Base-by-base conservation (phyloP, 345 rosid species). In the Eucalyptus rudis region DNA sequence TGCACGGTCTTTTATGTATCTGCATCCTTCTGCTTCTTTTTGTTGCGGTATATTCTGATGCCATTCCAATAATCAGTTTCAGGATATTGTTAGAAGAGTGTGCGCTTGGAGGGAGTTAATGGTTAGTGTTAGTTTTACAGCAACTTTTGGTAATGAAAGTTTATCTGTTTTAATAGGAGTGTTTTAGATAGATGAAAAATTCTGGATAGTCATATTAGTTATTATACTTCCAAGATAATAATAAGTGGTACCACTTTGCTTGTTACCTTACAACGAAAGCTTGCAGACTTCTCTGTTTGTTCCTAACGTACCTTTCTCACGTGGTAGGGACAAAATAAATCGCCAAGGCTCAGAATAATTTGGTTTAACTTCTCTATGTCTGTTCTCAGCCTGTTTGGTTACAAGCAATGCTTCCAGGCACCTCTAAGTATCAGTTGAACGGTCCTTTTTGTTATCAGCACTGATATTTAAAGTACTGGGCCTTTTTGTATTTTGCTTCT, bases 21-120 rank as follows among this genome's bases (percentile, higher is more conserved):
- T 33, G 19, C 40, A 45, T 87, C 10, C 52, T 44, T 87, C 81
- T 2, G 40, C 47, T 85, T 85, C 59, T 86, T 54, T 13, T 86
- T 10, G n/a, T 7, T 86, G 87, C 47, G 4, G 84, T 76, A 20
- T 76, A 22, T 58, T 9, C 50, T 90, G 66, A 84, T 88, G 51
- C 33, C 81, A n/a, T 36, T 71, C 90, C 49, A 36, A 83, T 68
- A 64, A 90, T 91, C 91, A 90, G 94, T 92, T 93, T 91, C 98
- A 97, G 95, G 96, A 94, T 92, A 91, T 94, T 87, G 97, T 97
- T 87, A 94, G 97, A 90, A 92, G 95, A 90, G 86, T 97, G 86
- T 97, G 99, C 91, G 93, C 95, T 86, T 97, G 99, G 99, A 95
- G 99, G 92, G 99, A 97, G 88, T 89, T 96, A 89, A 97, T 96